These are phyloP conservation scores for Scedosporium boydii DNA, from an alignment of 2,329 filamentous ascomycete genomes.

Conservation along the genomic window DNA sequence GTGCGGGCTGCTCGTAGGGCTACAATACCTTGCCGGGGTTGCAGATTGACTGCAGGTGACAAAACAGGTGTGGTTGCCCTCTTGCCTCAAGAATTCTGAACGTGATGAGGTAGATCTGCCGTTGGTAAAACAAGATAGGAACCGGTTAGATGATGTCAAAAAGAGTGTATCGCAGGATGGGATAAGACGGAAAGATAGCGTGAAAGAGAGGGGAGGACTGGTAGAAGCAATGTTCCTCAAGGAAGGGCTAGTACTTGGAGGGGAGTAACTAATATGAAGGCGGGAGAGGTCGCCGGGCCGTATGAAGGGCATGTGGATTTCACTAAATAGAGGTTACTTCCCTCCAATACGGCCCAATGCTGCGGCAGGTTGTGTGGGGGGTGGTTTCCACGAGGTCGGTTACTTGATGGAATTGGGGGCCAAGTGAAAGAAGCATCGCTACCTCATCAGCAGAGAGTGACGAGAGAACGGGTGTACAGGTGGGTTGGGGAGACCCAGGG, in stretches of 20 bases:
- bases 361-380: not conserved
- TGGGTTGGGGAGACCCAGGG: not conserved
- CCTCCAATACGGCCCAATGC: not conserved
- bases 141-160: not conserved
- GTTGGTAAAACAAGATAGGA: not conserved
- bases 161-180: not conserved
- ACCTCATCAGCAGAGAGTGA: not conserved
- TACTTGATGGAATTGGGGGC: not conserved
- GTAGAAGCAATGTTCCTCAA: not conserved
- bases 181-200: not conserved
- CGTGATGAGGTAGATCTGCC: not conserved
- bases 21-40: not conserved
- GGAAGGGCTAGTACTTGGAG: constrained; percentile 2
- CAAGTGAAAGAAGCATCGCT: not conserved
- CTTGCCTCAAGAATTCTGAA: not conserved
- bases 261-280: not conserved
- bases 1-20: not conserved
- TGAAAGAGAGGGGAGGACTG: not conserved
- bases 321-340: not conserved
- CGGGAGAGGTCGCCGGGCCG: not conserved
- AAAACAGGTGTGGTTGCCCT: not conserved
- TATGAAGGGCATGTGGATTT: not conserved
- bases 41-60: not conserved
- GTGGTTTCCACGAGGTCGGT: not conserved
- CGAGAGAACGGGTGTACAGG: not conserved